These are phyloP conservation scores for Cercophora sp. DNA, from an alignment of 495 filamentous ascomycete species.

Conservation along the genomic window DNA sequence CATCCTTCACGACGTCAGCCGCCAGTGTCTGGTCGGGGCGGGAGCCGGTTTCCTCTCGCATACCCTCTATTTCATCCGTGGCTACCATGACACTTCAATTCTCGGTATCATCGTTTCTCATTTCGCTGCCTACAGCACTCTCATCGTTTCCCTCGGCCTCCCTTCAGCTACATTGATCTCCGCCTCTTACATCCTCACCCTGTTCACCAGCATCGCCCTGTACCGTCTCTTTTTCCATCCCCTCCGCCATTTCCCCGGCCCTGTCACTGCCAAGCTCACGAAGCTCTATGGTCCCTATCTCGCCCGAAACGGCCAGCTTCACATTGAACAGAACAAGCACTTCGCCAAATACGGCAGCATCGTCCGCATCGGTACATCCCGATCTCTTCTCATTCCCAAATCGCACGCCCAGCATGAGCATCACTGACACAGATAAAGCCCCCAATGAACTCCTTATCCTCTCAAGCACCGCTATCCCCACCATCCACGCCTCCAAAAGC, in stretches of 20 bases:
- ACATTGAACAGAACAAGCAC: slow-evolving; percentile 26
- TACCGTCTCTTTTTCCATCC: slow-evolving; percentile 48
- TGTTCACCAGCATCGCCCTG: slow-evolving; percentile 41
- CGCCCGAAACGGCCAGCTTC: slow-evolving; percentile 28
- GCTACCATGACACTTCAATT: slow-evolving; percentile 8
- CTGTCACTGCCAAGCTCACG: slow-evolving; percentile 36
- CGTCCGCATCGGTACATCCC: slow-evolving; percentile 28
- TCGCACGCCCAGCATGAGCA: no score
- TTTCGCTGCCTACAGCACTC: background rate
- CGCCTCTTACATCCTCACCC: slow-evolving; percentile 24
- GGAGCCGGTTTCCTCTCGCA: slow-evolving; percentile 15
- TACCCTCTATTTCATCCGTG: slow-evolving; percentile 16
- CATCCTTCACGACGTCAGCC: background rate
- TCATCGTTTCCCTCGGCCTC: background rate
- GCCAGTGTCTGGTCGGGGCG: background rate
- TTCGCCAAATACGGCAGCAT: slow-evolving; percentile 38
- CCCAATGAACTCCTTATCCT: slow-evolving; percentile 22
- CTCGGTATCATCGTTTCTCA: slow-evolving; percentile 11
- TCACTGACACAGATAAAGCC: background rate
- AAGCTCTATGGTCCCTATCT: slow-evolving; percentile 29
- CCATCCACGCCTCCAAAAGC: slow-evolving; percentile 14
- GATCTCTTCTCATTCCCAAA: background rate
- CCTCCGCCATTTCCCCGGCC: slow-evolving; percentile 43
- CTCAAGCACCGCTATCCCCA: slow-evolving; percentile 9
- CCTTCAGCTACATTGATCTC: background rate